Conservation (phyloP, 2,329 filamentous ascomycete genomes). For the Claviceps sorghi region DNA sequence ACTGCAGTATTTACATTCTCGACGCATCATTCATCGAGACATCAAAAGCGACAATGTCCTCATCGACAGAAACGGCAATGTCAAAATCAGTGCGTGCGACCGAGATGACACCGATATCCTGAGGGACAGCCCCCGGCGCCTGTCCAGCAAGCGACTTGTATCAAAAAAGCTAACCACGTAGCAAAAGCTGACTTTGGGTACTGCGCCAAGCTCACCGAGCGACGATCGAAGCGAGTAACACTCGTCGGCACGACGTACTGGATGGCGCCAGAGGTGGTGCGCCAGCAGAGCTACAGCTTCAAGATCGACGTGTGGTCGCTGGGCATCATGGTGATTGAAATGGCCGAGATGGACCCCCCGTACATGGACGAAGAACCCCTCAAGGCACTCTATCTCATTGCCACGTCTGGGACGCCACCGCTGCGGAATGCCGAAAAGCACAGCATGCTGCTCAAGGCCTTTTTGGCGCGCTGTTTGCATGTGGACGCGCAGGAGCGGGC, state of each 20-base stretch:
- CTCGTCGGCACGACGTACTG: neutral
- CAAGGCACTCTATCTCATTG: neutral
- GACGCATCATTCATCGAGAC: constrained; percentile 94
- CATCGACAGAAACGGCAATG: constrained; percentile 42
- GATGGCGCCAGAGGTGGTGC: neutral
- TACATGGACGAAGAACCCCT: neutral
- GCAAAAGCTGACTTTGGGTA: neutral
- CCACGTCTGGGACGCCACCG: neutral
- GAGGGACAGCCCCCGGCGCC: neutral
- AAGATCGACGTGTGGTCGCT: neutral
- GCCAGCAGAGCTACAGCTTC: neutral
- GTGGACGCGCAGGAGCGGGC: neutral
- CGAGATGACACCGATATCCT: neutral
- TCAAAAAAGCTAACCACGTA: neutral
- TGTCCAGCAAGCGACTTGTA: neutral
- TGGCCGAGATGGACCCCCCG: neutral
- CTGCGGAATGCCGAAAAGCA: neutral
- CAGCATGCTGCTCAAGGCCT: neutral
- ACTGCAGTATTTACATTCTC: constrained; percentile 78
- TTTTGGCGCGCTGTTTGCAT: neutral
- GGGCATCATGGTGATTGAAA: neutral
- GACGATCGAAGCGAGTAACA: neutral
- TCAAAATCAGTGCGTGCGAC: neutral
- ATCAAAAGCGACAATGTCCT: constrained; percentile 98
- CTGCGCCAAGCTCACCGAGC: neutral